These are phyloP conservation scores for Seiridium cupressi DNA, from an alignment of 2,329 filamentous ascomycete species.

Conservation along the genomic window DNA sequence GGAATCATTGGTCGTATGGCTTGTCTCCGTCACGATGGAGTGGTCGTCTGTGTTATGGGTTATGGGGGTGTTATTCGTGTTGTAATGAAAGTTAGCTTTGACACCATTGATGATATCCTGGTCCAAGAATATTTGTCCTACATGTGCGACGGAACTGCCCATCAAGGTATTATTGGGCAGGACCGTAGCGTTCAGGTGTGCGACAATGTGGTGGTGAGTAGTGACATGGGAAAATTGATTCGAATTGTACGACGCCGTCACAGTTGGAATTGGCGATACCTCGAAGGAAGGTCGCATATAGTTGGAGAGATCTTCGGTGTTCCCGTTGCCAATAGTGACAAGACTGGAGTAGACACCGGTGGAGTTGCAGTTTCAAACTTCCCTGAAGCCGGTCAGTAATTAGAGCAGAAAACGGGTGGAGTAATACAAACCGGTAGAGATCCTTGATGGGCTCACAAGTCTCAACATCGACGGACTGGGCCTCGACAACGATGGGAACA, in stretches of 20 bases:
- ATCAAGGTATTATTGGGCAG: conserved; percentile 42
- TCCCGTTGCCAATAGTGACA: conserved; percentile 34
- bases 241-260: conserved; percentile 40
- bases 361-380: conserved; percentile 48
- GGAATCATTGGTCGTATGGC: neutral
- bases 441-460: conserved; percentile 50
- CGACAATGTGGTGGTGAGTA: conserved; percentile 47
- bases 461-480: conserved; percentile 51
- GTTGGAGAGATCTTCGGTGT: conserved; percentile 36
- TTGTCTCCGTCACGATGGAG: neutral
- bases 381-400: conserved; percentile 13
- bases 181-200: conserved; percentile 37
- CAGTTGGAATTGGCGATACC: conserved; percentile 37
- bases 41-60: neutral
- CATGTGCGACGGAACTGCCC: conserved; percentile 45
- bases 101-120: conserved; percentile 46
- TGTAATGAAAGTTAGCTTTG: neutral
- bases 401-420: neutral
- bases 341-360: conserved; percentile 49
- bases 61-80: neutral
- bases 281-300: conserved; percentile 36
- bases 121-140: conserved; percentile 67
- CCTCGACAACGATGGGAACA: conserved; percentile 47
- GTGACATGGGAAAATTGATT: conserved; percentile 43
- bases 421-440: conserved; percentile 30